These are phyloP conservation scores for Chrysanthemum lavandulifolium DNA, from an alignment of 129 eudicot genomes.

Conservation along the genomic window DNA sequence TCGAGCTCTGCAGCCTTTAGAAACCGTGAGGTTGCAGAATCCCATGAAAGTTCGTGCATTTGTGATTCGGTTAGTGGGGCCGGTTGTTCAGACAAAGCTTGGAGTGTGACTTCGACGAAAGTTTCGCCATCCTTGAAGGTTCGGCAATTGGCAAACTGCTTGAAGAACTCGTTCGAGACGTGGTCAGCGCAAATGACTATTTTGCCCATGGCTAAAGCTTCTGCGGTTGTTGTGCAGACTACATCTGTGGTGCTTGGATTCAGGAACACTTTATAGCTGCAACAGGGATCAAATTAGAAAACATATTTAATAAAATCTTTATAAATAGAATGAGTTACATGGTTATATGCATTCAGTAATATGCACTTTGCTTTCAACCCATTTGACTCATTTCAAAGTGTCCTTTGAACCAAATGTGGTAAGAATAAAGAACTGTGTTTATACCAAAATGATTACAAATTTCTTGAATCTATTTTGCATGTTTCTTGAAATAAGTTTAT, in stretches of 20 bases:
- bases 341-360: neutral
- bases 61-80: slow-evolving; percentile 60
- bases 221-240: slow-evolving; percentile 91
- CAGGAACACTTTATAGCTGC: slow-evolving; percentile 88
- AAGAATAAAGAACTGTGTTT: no score
- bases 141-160: slow-evolving; percentile 89
- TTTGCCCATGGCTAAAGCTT: slow-evolving; percentile 97
- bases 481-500: no score
- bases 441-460: no score
- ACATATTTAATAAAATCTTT: neutral
- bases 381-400: neutral
- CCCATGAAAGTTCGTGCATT: slow-evolving; percentile 93
- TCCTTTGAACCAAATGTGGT: no score
- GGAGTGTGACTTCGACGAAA: slow-evolving; percentile 63
- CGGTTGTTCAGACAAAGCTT: slow-evolving; percentile 67
- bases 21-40: slow-evolving; percentile 85
- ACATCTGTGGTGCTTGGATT: slow-evolving; percentile 99
- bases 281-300: slow-evolving; percentile 10
- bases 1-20: slow-evolving; percentile 59
- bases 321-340: neutral
- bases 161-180: slow-evolving; percentile 88
- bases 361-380: neutral
- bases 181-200: slow-evolving; percentile 92
- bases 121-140: slow-evolving; percentile 62
- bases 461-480: no score